phyloP scores from a whole-genome alignment of 202 grass and related monocot genomes.

The Brachypodium distachyon region DNA sequence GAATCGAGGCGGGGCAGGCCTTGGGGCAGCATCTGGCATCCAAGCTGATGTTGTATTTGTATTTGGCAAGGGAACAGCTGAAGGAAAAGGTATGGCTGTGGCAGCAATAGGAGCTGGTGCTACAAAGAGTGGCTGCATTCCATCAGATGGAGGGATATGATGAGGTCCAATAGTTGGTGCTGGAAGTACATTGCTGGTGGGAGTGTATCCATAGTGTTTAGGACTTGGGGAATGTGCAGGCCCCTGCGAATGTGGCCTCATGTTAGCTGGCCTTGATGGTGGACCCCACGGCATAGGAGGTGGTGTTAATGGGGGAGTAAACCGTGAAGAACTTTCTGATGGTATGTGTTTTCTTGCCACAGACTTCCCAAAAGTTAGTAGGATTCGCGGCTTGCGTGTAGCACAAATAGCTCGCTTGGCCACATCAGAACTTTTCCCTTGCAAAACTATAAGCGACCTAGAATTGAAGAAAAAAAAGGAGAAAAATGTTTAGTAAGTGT shows the following conservation, averaged over 20 bases:
- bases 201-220: slow-evolving; percentile 52
- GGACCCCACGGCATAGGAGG: slow-evolving; percentile 51
- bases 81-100: slow-evolving; percentile 34
- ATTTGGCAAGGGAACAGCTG: slow-evolving; percentile 32
- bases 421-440: slow-evolving; percentile 66
- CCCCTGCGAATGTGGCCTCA: slow-evolving; percentile 21
- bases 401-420: slow-evolving; percentile 74
- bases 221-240: slow-evolving; percentile 43
- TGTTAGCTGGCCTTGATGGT: slow-evolving; percentile 41
- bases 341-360: slow-evolving; percentile 40
- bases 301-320: slow-evolving; percentile 35
- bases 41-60: slow-evolving; percentile 36
- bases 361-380: slow-evolving; percentile 85
- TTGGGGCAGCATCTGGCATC: slow-evolving; percentile 41
- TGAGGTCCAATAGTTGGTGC: slow-evolving; percentile 40
- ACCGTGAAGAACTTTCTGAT: slow-evolving; percentile 21
- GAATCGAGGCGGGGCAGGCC: slow-evolving; percentile 31
- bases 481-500: background rate
- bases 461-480: background rate
- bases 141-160: slow-evolving; percentile 38
- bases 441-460: slow-evolving; percentile 71
- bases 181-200: slow-evolving; percentile 27
- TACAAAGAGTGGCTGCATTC: slow-evolving; percentile 56
- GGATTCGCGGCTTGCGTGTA: slow-evolving; percentile 47
- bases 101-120: slow-evolving; percentile 35